phyloP scores from a whole-genome alignment of 2,329 filamentous ascomycete species.

The Penicillium palitans region DNA sequence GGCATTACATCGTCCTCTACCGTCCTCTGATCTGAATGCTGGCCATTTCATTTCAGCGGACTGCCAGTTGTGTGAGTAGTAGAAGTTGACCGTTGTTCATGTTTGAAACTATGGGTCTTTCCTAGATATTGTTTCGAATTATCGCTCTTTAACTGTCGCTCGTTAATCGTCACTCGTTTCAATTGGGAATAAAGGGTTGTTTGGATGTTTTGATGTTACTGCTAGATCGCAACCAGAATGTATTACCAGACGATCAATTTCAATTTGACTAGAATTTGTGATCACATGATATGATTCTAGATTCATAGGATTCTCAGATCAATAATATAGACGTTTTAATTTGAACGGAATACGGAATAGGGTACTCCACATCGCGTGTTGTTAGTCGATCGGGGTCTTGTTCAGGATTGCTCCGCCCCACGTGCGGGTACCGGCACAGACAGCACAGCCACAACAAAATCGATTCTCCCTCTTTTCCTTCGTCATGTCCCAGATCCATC shows the following conservation, averaged over 20 bases:
- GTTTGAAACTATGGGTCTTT: background rate
- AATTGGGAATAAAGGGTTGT: background rate
- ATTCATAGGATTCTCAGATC: no score
- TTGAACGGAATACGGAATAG: background rate
- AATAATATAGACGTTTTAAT: background rate
- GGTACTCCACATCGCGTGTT: background rate
- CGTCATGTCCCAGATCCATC: constrained; percentile 1
- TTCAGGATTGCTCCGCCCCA: background rate
- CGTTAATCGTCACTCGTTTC: background rate
- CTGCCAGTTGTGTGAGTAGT: background rate
- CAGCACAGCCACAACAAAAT: constrained; percentile 5
- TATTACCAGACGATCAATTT: background rate
- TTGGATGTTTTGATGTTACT: background rate
- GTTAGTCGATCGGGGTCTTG: background rate
- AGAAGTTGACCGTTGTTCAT: no score
- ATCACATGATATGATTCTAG: background rate
- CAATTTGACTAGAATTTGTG: background rate
- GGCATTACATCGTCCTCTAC: background rate
- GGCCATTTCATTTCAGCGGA: no score
- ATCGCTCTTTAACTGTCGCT: background rate
- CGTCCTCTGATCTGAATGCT: background rate
- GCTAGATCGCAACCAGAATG: background rate
- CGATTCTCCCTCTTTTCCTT: background rate
- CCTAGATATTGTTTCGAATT: background rate
- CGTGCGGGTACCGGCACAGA: background rate